Evolutionary conservation across 306 rosid species (phyloP), one percentile per base, ranked within the genome.

Genomic region (Begonia peltatifolia): DNA sequence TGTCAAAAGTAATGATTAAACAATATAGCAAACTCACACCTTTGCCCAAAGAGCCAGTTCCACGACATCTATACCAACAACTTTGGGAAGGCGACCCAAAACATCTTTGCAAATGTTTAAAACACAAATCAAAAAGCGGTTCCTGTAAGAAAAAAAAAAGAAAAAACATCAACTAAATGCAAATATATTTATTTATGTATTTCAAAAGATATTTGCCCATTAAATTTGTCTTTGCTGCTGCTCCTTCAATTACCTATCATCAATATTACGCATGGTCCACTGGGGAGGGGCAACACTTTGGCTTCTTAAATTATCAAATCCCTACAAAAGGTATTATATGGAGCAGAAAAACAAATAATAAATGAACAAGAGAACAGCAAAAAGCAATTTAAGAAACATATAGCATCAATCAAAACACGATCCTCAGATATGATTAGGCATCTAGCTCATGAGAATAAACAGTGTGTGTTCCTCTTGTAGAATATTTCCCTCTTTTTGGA

Each of bases 21-120:
- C 36, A 30, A 30, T 30, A 3, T 30, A 30, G 36, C 36, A 30
- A 30, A 30, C 36, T 30, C 36, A 1, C 61, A 90, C 99, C 99
- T 90, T 90, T 48, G 94, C 99, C 99, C 99, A 86, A 57, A 90
- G 93, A 72, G 99, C 99, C 99, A 90, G 83, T 82, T 90, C 99
- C 66, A 90, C 99, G 20, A 90, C 86, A 81, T 90, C 99, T 50
- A 90, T 68, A 54, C 95, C 95, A 71, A 86, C 87, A 68, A 90
- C 88, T 77, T 90, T 90, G 46, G 99, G 99, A 64, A 86, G 76
- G 64, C 84, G 95, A 54, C 78, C 93, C 56, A 86, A 10, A 49
- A 69, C 68, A 67, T 86, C 99, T 71, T 83, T 86, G 84, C 92
- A 86, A 54, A 76, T 73, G 71, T 83, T 90, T 56, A 90, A 74